Base-by-base conservation (phyloP, 2,329 filamentous ascomycete species). In the Fusarium coicis region DNA sequence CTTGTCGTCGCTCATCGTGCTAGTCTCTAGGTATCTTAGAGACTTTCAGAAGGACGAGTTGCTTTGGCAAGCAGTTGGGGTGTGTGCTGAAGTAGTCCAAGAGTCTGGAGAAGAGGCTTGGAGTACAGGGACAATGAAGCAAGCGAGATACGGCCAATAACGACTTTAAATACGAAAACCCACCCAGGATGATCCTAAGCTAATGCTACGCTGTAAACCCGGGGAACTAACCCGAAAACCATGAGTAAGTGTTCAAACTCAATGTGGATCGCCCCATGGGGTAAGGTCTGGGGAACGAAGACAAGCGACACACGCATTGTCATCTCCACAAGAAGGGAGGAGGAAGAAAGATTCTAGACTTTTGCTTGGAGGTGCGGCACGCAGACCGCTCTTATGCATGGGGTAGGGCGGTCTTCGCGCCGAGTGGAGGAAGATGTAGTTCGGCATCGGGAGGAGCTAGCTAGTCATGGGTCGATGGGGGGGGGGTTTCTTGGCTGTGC, bases 11-110 rank as follows among this genome's bases (percentile, higher is more conserved):
- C 3, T 26, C 49, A 52, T 52, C 1, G 4, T 26, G 32, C 12
- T 6, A 16, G 16, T 21, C n/a, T 52, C n/a, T 19, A 6, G 5
- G 8, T 4, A 12, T 21, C 23, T 6, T 0, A 19, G 3, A 26
- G n/a, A 36, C n/a, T 37, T 16, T 21, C 9, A 26, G 49, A 37
- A 52, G 12, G n/a, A 4, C 11, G n/a, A 6, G 30, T 4, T 23
- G 5, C 15, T 9, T 14, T 7, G 10, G 4, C 3, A 52, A 4
- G 30, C n/a, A 50, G 4, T 15, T 9, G 28, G 28, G 8, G 11
- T 19, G 18, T 2, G 32, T 36, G 8, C n/a, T 15, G 3, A 8
- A 7, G 11, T 26, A 21, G 6, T 26, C 9, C n/a, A 26, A 52
- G 32, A 52, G 49, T 8, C n/a, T 52, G n/a, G 9, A 11, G n/a